Conservation (phyloP, 352 stramenopile genomes). For the Salisapilia sapeloensis region DNA sequence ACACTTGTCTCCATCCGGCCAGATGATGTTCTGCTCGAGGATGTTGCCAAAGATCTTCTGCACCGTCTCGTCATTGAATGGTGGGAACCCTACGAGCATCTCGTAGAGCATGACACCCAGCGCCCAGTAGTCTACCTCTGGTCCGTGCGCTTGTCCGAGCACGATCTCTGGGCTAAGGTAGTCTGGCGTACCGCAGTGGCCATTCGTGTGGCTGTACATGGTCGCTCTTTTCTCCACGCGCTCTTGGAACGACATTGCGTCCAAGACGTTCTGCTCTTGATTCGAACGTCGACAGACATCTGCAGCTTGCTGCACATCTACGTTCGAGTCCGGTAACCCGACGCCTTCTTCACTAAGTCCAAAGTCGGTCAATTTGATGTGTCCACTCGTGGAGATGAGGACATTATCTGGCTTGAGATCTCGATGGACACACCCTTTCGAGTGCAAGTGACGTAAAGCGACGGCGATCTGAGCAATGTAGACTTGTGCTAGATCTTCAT, state of each 20-base stretch:
- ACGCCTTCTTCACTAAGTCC: conserved; percentile 72
- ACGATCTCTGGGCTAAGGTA: conserved; percentile 85
- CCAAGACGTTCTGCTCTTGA: conserved; percentile 3
- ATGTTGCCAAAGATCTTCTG: conserved; percentile 82
- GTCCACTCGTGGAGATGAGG: conserved; percentile 69
- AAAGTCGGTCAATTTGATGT: conserved; percentile 84
- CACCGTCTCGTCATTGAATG: conserved; percentile 81
- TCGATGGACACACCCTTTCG: conserved; percentile 70
- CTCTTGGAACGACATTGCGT: conserved; percentile 1
- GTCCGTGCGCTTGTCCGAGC: conserved; percentile 37
- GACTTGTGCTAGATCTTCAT: conserved; percentile 71
- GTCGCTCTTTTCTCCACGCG: conserved; percentile 29
- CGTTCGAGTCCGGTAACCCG: background rate
- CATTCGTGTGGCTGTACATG: conserved; percentile 31
- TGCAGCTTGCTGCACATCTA: background rate
- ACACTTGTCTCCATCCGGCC: conserved; percentile 78
- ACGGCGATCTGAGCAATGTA: conserved; percentile 82
- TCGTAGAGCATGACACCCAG: conserved; percentile 85
- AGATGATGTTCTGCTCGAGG: conserved; percentile 64
- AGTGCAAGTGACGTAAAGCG: conserved; percentile 73
- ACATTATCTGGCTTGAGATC: conserved; percentile 86
- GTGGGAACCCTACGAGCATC: conserved; percentile 77
- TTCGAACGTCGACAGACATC: background rate
- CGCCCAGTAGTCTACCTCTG: conserved; percentile 79
- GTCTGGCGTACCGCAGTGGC: conserved; percentile 72